Evolutionary conservation across 805 yeast genomes (phyloP), one percentile per base, ranked within the genome.

Genomic region (Wickerhamiella hasegawae): DNA sequence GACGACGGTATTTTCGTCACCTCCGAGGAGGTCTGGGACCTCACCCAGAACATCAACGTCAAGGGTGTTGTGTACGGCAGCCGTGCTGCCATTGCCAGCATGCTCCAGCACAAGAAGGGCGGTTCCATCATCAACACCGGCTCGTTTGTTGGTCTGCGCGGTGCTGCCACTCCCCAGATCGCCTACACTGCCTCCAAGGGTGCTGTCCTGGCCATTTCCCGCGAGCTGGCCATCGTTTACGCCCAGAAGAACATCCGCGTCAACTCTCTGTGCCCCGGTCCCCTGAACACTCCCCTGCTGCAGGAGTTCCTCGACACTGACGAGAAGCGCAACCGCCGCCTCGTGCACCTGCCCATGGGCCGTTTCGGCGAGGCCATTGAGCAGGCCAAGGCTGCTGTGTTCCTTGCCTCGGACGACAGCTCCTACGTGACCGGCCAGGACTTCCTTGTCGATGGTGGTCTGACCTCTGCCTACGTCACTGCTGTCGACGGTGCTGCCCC

Each of bases 311-410:
- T 68, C 19, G 68, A 67, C 22, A 57, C 66, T 18, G 69, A 73
- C 65, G 74, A 69, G 49, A 54, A 62, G 45, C 63, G 59, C 53
- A 57, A 62, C 37, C 51, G 59, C 22, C 48, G 59, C 38, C 53
- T 58, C 9, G 57, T 55, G 22, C 59, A 55, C 35, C 40, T 55
- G 19, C 76, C 76, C 36, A 60, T 65, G 64, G 68, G 71, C 47
- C 62, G 76, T 50, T 69, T 71, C 66, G 76, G 76, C 31, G 75
- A 70, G 48, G 76, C 76, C 37, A 69, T 70, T 52, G 76, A 71
- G 49, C 71, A 69, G 49, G 73, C 73, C 37, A 73, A 74, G 40
- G 68, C 74, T 20, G 63, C 68, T 21, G 65, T 71, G 40, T 71
- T 69, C 60, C 58, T 71, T 58, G 76, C 76, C 8, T 62, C 68